These are phyloP conservation scores for Stagonosporopsis chrysanthemi DNA, from an alignment of 2,329 filamentous ascomycete species.

Conservation along the genomic window DNA sequence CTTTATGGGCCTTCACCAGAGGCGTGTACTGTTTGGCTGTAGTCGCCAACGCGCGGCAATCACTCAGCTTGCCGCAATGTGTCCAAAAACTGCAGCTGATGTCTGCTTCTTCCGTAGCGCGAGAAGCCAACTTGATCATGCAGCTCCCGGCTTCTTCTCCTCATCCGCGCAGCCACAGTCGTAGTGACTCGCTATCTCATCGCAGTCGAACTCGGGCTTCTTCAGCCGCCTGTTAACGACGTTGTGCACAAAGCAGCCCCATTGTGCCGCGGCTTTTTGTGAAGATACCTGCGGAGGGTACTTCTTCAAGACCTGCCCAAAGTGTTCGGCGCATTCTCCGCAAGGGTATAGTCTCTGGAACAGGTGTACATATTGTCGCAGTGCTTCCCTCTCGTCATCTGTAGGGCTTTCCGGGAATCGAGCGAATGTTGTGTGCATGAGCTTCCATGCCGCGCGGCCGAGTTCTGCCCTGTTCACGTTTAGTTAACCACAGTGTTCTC, in stretches of 20 bases:
- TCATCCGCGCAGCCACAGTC: conserved; percentile 71
- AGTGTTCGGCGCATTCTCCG: conserved; percentile 71
- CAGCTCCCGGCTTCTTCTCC: conserved; percentile 40
- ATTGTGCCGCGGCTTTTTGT: conserved; percentile 67
- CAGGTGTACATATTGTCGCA: conserved; percentile 68
- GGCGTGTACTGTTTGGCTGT: not conserved
- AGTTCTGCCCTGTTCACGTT: conserved; percentile 62
- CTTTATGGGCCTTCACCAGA: not conserved
- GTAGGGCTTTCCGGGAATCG: conserved; percentile 70
- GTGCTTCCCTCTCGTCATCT: conserved; percentile 65
- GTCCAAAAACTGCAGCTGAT: conserved; percentile 19
- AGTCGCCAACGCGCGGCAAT: not conserved
- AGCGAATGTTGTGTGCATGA: conserved; percentile 72
- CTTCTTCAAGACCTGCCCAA: conserved; percentile 66
- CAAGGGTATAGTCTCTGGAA: conserved; percentile 71
- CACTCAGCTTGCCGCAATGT: conserved; percentile 10
- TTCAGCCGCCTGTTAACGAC: conserved; percentile 68
- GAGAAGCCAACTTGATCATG: conserved; percentile 20
- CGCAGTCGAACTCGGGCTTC: conserved; percentile 69
- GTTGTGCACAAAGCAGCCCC: conserved; percentile 73
- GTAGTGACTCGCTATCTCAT: conserved; percentile 71
- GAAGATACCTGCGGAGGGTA: conserved; percentile 71
- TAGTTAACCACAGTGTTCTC: conserved; percentile 10
- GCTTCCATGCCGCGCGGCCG: conserved; percentile 70
- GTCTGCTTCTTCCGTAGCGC: conserved; percentile 23